Evolutionary conservation across 768 basidiomycete species (phyloP).

Genomic region (Gelatoporia subvermispora): DNA sequence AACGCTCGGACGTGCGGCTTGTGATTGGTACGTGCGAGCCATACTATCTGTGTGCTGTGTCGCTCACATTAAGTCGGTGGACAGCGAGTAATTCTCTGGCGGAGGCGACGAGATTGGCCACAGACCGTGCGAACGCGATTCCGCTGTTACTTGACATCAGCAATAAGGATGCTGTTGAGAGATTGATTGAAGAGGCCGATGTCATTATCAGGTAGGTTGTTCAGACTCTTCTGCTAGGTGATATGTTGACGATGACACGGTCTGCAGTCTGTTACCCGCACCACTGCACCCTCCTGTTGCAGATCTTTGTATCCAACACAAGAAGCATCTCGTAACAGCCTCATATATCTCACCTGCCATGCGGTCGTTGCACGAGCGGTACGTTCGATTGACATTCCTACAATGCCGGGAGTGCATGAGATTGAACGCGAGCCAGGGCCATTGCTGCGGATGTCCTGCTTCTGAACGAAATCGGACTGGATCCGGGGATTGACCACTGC

Average conservation of each 20-base stretch:
- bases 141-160: slow-evolving; percentile 57
- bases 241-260: neutral
- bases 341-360: slow-evolving; percentile 85
- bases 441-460: slow-evolving; percentile 58
- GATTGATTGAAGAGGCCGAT: slow-evolving; percentile 61
- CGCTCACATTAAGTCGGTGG: neutral
- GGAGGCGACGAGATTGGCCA: slow-evolving; percentile 51
- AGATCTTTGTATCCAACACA: slow-evolving; percentile 60
- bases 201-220: slow-evolving; percentile 81
- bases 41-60: neutral
- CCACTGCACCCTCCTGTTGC: slow-evolving; percentile 69
- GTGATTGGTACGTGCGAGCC: slow-evolving; percentile 60
- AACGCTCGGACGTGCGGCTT: slow-evolving; percentile 58
- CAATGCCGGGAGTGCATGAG: neutral
- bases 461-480: slow-evolving; percentile 86
- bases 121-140: slow-evolving; percentile 44
- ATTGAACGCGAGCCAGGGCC: slow-evolving; percentile 43
- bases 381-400: no score
- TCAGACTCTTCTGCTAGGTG: neutral
- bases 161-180: slow-evolving; percentile 39
- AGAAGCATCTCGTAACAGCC: slow-evolving; percentile 82
- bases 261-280: slow-evolving; percentile 70
- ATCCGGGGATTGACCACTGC: slow-evolving; percentile 88
- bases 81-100: slow-evolving; percentile 67
- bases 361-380: slow-evolving; percentile 60